Base-by-base conservation (phyloP, 192 early-diverging fungal genomes). In the Entomortierella beljakovae region DNA sequence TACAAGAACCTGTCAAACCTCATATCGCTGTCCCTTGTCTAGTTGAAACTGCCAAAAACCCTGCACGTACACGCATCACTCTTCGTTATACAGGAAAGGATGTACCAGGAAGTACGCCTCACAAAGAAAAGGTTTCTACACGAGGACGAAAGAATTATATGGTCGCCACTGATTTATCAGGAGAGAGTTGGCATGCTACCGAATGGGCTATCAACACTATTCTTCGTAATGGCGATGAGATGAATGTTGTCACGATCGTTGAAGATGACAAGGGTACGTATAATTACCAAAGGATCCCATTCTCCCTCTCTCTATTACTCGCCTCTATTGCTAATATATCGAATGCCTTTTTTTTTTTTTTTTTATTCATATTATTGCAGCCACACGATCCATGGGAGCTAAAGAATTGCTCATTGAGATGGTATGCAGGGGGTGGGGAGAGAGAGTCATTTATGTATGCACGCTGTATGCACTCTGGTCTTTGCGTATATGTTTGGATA, bases 141-240 rank as follows among this genome's bases (percentile, higher is more conserved):
- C 66, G 75, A 3, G 75, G 75, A 8, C 67, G 62, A 20, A 79
- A 79, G 29, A 79, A 79, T 22, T 87, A 85, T 25, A 75, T 87
- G 54, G 81, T 85, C 2, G 83, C 83, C 6, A 83, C 82, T 2
- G 86, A 87, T 77, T 82, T 87, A 31, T 83, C 82, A 37, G 72
- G 82, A 28, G 86, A 85, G 63, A 83, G 83, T 64, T 75, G 84
- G 58, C 83, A 85, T 57, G 86, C 86, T 2, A 82, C 84, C 18
- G 83, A 87, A 43, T 87, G 86, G 86, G 70, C 84, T 0, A 82
- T 82, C 53, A 81, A 80, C 7, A 85, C 86, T 0, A 80, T 87
- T 33, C 69, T 87, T 40, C 80, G 84, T 42, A 83, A 82, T 43
- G 80, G 82, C 11, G 83, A 87, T 37, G 82, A 83, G 29, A 23